Conservation (phyloP, 2,329 filamentous ascomycete genomes). For the Colletotrichum sp. region DNA sequence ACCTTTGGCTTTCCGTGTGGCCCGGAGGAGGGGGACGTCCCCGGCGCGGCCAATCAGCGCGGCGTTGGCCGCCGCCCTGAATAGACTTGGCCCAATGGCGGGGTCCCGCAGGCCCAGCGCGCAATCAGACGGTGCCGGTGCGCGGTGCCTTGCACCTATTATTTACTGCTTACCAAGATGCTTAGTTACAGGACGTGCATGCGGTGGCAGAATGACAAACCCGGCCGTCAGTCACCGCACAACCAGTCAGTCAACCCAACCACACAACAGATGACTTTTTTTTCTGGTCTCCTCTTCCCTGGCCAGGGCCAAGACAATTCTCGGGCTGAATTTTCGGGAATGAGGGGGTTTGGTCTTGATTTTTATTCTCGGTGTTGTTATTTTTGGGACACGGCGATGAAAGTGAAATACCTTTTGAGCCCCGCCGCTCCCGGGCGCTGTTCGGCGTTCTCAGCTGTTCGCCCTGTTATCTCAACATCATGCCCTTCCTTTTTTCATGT, state of each 20-base stretch:
- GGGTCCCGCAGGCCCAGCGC: not conserved
- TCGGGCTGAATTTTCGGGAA: not conserved
- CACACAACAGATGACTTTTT: constrained; percentile 7
- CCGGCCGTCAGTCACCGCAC: not conserved
- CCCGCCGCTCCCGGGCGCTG: not conserved
- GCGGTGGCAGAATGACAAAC: constrained; percentile 19
- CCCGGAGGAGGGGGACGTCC: not conserved
- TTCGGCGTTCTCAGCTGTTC: not conserved
- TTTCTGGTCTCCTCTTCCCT: not conserved
- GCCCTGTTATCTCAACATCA: not conserved
- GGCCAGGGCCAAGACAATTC: not conserved
- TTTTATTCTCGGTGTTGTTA: not conserved
- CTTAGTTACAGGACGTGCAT: constrained; percentile 14
- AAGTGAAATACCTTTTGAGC: not conserved
- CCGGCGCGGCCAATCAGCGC: not conserved
- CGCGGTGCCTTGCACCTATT: not conserved
- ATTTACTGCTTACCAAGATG: constrained; percentile 19
- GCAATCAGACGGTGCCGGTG: not conserved
- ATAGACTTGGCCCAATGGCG: constrained; percentile 8
- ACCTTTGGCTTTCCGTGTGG: not conserved
- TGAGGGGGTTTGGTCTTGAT: not conserved
- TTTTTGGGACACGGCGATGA: not conserved
- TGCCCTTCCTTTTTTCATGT: not conserved
- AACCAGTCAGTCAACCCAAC: not conserved
- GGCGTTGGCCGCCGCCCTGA: not conserved